A percentile compares a stretch with the other conserved stretches of the same genome.
phyloP scores from a whole-genome alignment of 2,329 filamentous ascomycete species.

The Beauveria sp. region DNA sequence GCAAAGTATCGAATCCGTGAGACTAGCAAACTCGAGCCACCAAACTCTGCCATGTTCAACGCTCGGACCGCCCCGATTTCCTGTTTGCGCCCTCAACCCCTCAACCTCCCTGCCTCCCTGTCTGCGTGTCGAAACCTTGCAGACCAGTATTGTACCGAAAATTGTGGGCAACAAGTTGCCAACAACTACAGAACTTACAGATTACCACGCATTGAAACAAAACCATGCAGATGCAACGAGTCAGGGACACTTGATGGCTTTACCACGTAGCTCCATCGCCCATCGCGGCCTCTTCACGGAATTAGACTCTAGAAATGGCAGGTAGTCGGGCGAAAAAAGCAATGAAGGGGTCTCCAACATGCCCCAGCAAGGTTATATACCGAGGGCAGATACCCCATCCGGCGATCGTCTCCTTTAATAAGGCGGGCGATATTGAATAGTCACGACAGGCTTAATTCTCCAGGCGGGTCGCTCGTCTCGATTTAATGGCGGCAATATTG shows the following conservation, averaged over 20 bases:
- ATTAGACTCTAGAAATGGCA: too few relatives aligned
- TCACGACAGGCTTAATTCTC: neutral
- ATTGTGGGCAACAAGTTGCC: too few relatives aligned
- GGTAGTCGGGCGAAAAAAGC: too few relatives aligned
- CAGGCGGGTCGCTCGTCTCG: neutral
- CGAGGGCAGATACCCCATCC: neutral
- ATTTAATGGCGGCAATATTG: neutral
- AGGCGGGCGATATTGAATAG: neutral
- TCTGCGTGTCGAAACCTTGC: neutral
- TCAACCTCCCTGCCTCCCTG: neutral
- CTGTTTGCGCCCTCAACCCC: neutral
- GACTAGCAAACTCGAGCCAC: neutral
- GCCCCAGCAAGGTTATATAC: neutral
- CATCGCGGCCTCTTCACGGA: too few relatives aligned
- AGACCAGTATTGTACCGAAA: neutral
- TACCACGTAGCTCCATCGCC: too few relatives aligned
- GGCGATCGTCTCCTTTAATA: neutral
- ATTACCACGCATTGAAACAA: neutral
- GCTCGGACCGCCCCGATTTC: conserved; percentile 1
- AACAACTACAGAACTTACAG: too few relatives aligned
- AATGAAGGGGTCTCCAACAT: too few relatives aligned
- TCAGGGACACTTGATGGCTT: too few relatives aligned
- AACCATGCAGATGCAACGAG: too few relatives aligned
- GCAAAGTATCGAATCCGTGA: neutral
- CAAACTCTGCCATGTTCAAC: neutral